Evolutionary conservation across 2,329 filamentous ascomycete species (phyloP), one percentile per base, ranked within the genome.

Genomic region (Purpureocillium lavendulum): DNA sequence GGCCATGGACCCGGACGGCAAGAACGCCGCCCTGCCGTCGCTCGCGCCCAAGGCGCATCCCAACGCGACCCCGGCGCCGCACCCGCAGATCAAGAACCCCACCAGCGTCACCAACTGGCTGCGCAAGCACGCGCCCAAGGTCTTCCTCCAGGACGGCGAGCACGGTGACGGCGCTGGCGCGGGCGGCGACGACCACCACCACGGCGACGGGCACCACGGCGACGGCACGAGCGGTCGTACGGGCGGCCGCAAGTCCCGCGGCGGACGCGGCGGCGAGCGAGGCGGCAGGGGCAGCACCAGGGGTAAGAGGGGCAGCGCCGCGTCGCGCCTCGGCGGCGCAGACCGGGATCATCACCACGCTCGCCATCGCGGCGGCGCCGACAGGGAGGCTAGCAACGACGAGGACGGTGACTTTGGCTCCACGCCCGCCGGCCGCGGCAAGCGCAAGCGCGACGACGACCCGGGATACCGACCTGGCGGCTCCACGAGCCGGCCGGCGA

Each of bases 61-160:
- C 14, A 57, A 57, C 39, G 53, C 55, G 17, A 56, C 58, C 42
- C 61, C 56, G 40, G 62, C 57, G 49, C 53, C 60, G 35, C 53
- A 67, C 61, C 51, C 62, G 53, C 48, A 64, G 33, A 58, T 69
- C 32, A 67, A 70, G 50, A 97, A 97, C 58, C 88, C 89, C 0
- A 85, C 87, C 32, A 94, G 86, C 43, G 89, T 95, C 3, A 94
- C 94, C 66, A 96, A 94, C 60, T 98, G 92, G 92, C 75, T 98
- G 11, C 77, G 87, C 46, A 81, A 87, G 56, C 75, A 95, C 60
- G 82, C 87, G 43, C 85, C 88, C 3, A 82, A 90, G 59, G 81
- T 88, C 36, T 89, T 94, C 65, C 66, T 94, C 15, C 84, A 94
- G 58, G 85, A 62, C 16, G 61, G 63, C 38, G 60, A 65, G 7